Percentiles rank a stretch among this genome's conserved stretches.
phyloP scores from a whole-genome alignment of 306 rosid species.

The Cyclanthera cordifolia region DNA sequence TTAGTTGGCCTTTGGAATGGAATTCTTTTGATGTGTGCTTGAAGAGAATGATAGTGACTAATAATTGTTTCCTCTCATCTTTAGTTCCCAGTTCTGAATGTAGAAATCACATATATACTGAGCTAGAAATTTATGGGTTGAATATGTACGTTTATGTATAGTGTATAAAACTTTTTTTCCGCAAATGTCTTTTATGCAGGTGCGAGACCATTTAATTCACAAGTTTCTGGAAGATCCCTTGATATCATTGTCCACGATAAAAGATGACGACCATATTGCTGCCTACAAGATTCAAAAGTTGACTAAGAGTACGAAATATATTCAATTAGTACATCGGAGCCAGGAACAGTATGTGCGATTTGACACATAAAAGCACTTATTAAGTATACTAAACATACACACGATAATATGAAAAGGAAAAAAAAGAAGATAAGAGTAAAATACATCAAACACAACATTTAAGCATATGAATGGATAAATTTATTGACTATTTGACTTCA shows the following conservation, averaged over 20 bases:
- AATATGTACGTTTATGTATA: neutral
- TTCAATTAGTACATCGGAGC: conserved; percentile 75
- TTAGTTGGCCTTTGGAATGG: neutral
- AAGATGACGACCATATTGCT: conserved; percentile 78
- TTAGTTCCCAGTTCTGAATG: neutral
- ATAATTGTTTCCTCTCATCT: neutral
- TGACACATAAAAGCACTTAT: neutral
- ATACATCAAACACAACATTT: too few species aligned
- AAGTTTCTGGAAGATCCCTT: conserved; percentile 80
- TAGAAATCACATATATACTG: neutral
- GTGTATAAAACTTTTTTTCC: neutral
- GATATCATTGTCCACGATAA: conserved; percentile 55
- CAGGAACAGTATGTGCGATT: conserved; percentile 59
- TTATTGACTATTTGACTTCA: too few species aligned
- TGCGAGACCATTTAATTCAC: conserved; percentile 64
- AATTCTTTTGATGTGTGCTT: neutral
- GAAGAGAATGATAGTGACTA: neutral
- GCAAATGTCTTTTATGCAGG: conserved; percentile 32
- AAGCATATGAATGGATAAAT: too few species aligned
- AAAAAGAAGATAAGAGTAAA: too few species aligned
- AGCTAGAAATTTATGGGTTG: neutral
- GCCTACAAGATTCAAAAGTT: conserved; percentile 71
- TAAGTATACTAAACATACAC: too few species aligned
- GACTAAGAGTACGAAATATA: conserved; percentile 56
- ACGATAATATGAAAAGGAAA: too few species aligned